Evolutionary conservation across 192 early-diverging fungal species (phyloP), one percentile per base, ranked within the genome.

Genomic region (Chytriomyces hyalinus): DNA sequence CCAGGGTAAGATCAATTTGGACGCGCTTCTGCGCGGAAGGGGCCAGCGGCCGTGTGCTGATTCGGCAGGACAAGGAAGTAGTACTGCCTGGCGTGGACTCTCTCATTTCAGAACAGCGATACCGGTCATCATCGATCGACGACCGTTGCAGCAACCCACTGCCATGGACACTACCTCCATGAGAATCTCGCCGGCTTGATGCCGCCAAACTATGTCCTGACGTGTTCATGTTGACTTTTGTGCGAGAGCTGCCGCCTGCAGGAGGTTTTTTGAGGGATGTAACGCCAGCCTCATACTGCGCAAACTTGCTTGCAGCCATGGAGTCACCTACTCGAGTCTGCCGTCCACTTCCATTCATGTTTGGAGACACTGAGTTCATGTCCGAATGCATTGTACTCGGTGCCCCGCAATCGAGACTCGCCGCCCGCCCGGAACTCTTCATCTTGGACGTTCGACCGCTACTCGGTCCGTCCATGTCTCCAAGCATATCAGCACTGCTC

Each of bases 241-340:
- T 67, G 13, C 66, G 66, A 28, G 66, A 67, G 24, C 24, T 26
- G 63, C 63, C 44, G 20, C 36, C 26, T 5, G 45, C 26, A 11
- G 9, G 28, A 47, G 66, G 66, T 0, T 44, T 28, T 22, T 67
- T 67, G 24, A 67, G 45, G 11, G 66, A 20, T 17, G 66, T 43
- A 5, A 15, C 44, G 9, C 24, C 44, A 15, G 66, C 26, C 17
- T 67, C 66, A 43, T 67, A 44, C 17, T 20, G 24, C 15, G 66
- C 66, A 11, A 67, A 43, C 47, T 67, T 67, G 22, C 66, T 67
- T 0, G 44, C 20, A 5, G 66, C 26, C 66, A 67, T 67, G 26
- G 66, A 57, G 20, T 57, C 53, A 57, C 53, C 20, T 3, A 57
- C 53, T n/a, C 53, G 53, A 4, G 53, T 13, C 20, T 13, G 53